These are phyloP conservation scores for Globisporangium orthogonon DNA, from an alignment of 352 stramenopile genomes.

Conservation along the genomic window DNA sequence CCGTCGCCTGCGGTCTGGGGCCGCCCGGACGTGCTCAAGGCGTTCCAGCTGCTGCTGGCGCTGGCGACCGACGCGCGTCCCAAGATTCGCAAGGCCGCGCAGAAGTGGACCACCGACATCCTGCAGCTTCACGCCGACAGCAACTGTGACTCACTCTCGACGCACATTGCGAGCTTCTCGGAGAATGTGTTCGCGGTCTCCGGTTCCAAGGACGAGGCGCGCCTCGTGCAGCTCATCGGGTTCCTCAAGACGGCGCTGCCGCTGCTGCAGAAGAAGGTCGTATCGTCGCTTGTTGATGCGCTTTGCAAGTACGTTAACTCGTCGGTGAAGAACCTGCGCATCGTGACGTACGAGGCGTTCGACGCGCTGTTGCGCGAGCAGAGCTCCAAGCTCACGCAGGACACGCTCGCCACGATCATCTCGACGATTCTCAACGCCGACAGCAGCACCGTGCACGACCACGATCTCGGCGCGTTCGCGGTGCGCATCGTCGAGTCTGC, in stretches of 20 bases:
- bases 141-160: conserved; percentile 75
- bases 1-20: conserved; percentile 50
- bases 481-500: conserved; percentile 61
- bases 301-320: conserved; percentile 71
- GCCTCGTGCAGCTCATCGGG: conserved; percentile 68
- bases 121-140: conserved; percentile 62
- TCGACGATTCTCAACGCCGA: conserved; percentile 52
- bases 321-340: conserved; percentile 64
- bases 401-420: conserved; percentile 62
- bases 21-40: conserved; percentile 60
- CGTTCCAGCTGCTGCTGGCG: conserved; percentile 74
- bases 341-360: conserved; percentile 76
- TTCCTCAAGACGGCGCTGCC: conserved; percentile 78
- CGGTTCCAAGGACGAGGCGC: conserved; percentile 64
- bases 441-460: conserved; percentile 53
- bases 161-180: conserved; percentile 82
- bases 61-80: conserved; percentile 72
- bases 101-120: conserved; percentile 70
- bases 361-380: conserved; percentile 47
- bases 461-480: conserved; percentile 49
- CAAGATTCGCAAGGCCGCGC: conserved; percentile 79
- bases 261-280: conserved; percentile 75
- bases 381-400: conserved; percentile 53
- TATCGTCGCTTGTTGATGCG: conserved; percentile 65
- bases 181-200: conserved; percentile 73